Conservation (phyloP, 805 yeast genomes). For the Hemisphaericaspora nanyangensis region DNA sequence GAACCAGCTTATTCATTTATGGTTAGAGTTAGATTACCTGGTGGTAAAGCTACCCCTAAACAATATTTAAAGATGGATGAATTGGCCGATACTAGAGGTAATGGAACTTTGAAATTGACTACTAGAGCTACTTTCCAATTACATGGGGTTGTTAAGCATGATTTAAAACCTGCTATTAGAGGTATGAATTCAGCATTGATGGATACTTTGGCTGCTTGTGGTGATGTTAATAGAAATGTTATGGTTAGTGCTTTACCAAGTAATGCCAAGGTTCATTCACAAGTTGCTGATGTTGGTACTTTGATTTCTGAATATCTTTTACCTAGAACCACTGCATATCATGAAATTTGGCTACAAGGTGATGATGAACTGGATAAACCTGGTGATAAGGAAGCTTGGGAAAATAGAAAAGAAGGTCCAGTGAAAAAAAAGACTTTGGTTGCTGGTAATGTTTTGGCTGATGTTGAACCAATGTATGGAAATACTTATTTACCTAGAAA, state of each 20-base stretch:
- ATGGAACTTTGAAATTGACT: conserved; percentile 89
- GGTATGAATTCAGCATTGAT: conserved; percentile 86
- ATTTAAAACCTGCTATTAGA: conserved; percentile 85
- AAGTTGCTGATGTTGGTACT: conserved; percentile 61
- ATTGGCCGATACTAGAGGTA: conserved; percentile 78
- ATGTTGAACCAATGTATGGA: conserved; percentile 84
- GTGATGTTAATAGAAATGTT: conserved; percentile 96
- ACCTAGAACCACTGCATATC: conserved; percentile 92
- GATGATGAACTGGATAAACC: conserved; percentile 66
- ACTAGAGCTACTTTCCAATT: conserved; percentile 97
- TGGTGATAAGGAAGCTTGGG: conserved; percentile 63
- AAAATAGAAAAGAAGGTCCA: conserved; percentile 68
- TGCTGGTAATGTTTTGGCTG: conserved; percentile 80
- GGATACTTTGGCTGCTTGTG: conserved; percentile 97
- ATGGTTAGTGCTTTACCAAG: conserved; percentile 88
- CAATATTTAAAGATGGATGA: conserved; percentile 89
- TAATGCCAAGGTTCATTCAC: conserved; percentile 75
- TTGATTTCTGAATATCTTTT: conserved; percentile 75
- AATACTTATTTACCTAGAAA: conserved; percentile 89
- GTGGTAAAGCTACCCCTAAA: conserved; percentile 80
- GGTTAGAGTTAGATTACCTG: conserved; percentile 95
- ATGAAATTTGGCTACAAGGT: conserved; percentile 95
- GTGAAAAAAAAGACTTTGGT: conserved; percentile 77
- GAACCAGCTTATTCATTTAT: conserved; percentile 97
- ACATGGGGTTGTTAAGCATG: conserved; percentile 89